Evolutionary conservation across 805 yeast genomes (phyloP).

Genomic region (Yarrowia deformans): DNA sequence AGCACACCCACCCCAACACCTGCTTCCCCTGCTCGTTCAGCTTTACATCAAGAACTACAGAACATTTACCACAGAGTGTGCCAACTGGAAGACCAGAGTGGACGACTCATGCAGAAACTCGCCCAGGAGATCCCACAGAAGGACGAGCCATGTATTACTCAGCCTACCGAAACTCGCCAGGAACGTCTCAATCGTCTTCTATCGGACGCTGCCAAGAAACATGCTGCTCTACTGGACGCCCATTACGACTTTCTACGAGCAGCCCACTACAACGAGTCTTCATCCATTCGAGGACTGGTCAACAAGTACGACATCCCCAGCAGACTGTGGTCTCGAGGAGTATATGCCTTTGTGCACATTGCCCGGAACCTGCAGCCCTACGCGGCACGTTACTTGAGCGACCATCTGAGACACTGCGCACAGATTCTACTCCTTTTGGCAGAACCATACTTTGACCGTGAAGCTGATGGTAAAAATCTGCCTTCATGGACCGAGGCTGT

Average conservation of each 20-base stretch:
- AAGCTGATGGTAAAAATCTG: conserved; percentile 24
- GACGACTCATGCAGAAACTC: conserved; percentile 15
- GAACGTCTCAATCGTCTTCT: conserved; percentile 13
- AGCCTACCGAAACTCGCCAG: neutral
- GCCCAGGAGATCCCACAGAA: conserved; percentile 25
- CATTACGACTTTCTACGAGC: conserved; percentile 31
- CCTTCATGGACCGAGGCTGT: conserved; percentile 37
- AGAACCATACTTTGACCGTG: conserved; percentile 32
- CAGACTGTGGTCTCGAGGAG: conserved; percentile 33
- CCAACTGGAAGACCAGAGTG: conserved; percentile 37
- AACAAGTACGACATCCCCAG: conserved; percentile 36
- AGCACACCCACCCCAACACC: conserved; percentile 9
- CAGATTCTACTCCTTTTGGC: conserved; percentile 23
- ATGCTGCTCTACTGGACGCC: conserved; percentile 27
- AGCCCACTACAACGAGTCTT: conserved; percentile 17
- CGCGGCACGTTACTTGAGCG: conserved; percentile 7
- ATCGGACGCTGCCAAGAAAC: neutral
- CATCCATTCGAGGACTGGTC: conserved; percentile 26
- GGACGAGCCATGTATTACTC: neutral
- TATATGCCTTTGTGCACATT: conserved; percentile 34
- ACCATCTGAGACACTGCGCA: conserved; percentile 28
- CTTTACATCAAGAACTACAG: conserved; percentile 19
- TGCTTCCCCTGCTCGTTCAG: conserved; percentile 4
- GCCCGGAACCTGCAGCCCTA: conserved; percentile 26
- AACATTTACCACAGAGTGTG: conserved; percentile 33